Conservation (phyloP, 106 monocot species). For the Narthecium ossifragum region DNA sequence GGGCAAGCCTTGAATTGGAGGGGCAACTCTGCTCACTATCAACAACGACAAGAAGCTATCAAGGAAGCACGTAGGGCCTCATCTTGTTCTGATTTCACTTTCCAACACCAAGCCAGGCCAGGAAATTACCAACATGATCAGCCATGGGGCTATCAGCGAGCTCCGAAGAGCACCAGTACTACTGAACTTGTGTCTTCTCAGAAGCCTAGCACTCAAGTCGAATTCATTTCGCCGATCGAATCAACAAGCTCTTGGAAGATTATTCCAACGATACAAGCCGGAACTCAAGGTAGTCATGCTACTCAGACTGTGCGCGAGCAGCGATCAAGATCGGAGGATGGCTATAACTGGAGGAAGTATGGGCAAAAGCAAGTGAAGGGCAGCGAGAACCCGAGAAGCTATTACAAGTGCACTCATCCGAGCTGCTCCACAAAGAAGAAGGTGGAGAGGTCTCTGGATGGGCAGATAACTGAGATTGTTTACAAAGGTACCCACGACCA, state of each 20-base stretch:
- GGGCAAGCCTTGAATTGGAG: conserved; percentile 15
- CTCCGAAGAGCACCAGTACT: no score
- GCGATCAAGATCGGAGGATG: conserved; percentile 44
- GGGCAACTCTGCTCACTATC: conserved; percentile 5
- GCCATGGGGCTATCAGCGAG: no score
- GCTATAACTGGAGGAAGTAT: conserved; percentile 68
- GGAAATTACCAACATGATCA: no score
- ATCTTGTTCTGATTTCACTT: conserved; percentile 30
- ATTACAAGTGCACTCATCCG: conserved; percentile 57
- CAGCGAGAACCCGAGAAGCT: conserved; percentile 52
- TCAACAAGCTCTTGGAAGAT: no score
- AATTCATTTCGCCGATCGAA: no score
- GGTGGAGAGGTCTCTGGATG: conserved; percentile 48
- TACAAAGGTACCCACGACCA: conserved; percentile 54
- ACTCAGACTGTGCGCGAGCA: no score
- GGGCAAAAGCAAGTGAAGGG: conserved; percentile 63
- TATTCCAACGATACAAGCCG: no score
- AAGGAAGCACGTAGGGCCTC: conserved; percentile 24
- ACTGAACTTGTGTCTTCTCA: no score
- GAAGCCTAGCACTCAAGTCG: no score
- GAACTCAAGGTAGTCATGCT: no score
- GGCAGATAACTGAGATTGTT: conserved; percentile 46
- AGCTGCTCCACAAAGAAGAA: conserved; percentile 50
- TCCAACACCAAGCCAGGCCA: conserved; percentile 14
- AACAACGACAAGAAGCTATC: conserved; percentile 19